These are phyloP conservation scores for Esteya vermicola DNA, from an alignment of 2,329 filamentous ascomycete genomes.

Conservation along the genomic window DNA sequence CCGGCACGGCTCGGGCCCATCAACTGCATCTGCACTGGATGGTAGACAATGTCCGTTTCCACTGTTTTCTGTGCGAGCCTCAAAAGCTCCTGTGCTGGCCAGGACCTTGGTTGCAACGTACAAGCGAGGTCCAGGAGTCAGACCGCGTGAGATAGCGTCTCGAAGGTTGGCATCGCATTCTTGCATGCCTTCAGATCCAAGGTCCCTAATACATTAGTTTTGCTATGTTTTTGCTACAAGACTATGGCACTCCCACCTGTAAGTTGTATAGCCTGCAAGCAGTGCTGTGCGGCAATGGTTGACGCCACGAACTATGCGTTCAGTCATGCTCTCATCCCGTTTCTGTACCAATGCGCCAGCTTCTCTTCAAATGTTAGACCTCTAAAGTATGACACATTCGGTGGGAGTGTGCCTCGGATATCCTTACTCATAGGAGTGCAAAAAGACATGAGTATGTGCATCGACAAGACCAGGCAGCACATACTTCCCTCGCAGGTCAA, in stretches of 20 bases:
- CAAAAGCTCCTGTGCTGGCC: slow-evolving; percentile 34
- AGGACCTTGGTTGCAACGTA: slow-evolving; percentile 39
- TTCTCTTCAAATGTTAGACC: slow-evolving; percentile 17
- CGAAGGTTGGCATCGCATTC: slow-evolving; percentile 35
- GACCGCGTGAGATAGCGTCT: slow-evolving; percentile 37
- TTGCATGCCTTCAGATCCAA: slow-evolving; percentile 36
- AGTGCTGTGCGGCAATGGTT: slow-evolving; percentile 38
- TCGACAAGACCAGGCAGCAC: slow-evolving; percentile 40
- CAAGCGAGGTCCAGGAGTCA: slow-evolving; percentile 38
- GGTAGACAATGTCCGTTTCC: slow-evolving; percentile 18
- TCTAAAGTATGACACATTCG: no score
- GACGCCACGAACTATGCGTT: slow-evolving; percentile 37
- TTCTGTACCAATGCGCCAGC: slow-evolving; percentile 30
- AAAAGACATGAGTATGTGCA: slow-evolving; percentile 41
- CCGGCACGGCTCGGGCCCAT: slow-evolving; percentile 30
- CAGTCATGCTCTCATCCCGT: slow-evolving; percentile 42
- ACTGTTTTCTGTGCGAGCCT: slow-evolving; percentile 31
- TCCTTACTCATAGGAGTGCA: slow-evolving; percentile 31
- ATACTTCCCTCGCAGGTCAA: slow-evolving; percentile 38
- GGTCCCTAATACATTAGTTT: slow-evolving; percentile 19
- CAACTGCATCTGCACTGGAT: slow-evolving; percentile 26
- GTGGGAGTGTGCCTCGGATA: no score
- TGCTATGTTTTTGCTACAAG: neutral
- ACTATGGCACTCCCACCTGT: slow-evolving; percentile 12
- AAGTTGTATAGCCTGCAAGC: slow-evolving; percentile 43